phyloP scores from a whole-genome alignment of 2,329 filamentous ascomycete species.

The Exophiala viscosa region DNA sequence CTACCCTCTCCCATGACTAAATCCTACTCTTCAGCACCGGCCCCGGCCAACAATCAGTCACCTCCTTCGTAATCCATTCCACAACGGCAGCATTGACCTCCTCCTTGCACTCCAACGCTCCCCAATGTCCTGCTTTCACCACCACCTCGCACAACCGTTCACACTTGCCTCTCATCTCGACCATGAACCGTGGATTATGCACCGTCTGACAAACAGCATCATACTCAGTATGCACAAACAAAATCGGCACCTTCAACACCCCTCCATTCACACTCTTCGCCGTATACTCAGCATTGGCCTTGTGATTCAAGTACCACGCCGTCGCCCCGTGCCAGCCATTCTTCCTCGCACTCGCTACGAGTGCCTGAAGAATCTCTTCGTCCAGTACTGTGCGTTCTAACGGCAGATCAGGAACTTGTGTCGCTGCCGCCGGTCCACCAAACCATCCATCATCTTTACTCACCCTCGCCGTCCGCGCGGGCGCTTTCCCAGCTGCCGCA shows the following conservation, averaged over 20 bases:
- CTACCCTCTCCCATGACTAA: no score
- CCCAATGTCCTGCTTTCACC: conserved; percentile 64
- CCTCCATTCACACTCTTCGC: conserved; percentile 35
- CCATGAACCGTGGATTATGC: conserved; percentile 2
- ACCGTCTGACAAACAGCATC: conserved; percentile 7
- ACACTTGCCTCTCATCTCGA: neutral
- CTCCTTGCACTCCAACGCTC: conserved; percentile 66
- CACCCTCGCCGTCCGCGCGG: neutral
- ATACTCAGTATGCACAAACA: conserved; percentile 10
- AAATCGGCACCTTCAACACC: conserved; percentile 1
- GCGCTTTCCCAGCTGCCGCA: neutral
- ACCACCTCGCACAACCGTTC: neutral
- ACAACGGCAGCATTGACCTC: conserved; percentile 57
- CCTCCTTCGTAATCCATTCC: neutral
- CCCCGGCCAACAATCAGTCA: neutral
- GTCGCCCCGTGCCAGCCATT: conserved; percentile 39
- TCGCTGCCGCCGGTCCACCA: neutral
- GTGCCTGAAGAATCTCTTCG: neutral
- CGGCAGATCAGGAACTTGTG: neutral
- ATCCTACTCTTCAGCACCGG: neutral
- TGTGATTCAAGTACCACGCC: conserved; percentile 44
- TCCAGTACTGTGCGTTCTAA: conserved; percentile 4
- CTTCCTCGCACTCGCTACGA: conserved; percentile 32
- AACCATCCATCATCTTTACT: conserved; percentile 29
- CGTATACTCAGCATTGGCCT: conserved; percentile 40